Percentiles rank a stretch among this genome's conserved stretches.
Evolutionary conservation across 305 asterid genomes (phyloP).

Genomic region (Fraxinus platypoda): DNA sequence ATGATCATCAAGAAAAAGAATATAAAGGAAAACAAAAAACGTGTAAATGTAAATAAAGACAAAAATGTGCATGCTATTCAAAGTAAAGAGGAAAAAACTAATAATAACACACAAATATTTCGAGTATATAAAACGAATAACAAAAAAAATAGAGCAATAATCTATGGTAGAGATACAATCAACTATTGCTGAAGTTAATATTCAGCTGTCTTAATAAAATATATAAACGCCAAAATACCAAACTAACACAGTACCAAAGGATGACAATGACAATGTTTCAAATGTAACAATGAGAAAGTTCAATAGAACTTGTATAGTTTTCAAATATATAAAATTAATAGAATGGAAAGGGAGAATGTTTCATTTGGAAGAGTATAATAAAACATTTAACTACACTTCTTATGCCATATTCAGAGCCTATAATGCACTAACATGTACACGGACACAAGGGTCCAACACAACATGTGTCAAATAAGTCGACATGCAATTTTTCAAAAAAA

Average conservation of each 20-base stretch:
- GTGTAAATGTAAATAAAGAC: not conserved
- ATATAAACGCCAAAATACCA: conserved; percentile 3
- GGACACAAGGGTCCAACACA: not conserved
- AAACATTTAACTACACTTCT: conserved; percentile 10
- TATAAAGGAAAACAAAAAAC: not conserved
- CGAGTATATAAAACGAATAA: not conserved
- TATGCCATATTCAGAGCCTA: conserved; percentile 11
- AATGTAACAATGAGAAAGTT: not conserved
- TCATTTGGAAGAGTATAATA: conserved; percentile 10
- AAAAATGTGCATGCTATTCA: not conserved
- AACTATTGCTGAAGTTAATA: conserved; percentile 3
- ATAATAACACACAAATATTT: not conserved
- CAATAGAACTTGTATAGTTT: not conserved
- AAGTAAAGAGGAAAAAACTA: not conserved
- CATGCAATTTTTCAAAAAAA: not conserved
- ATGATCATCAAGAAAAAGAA: not conserved
- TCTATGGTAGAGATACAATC: not conserved
- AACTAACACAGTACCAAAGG: not conserved
- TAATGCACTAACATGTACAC: not conserved
- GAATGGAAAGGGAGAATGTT: conserved; percentile 11
- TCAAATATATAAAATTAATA: not conserved
- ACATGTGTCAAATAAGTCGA: not conserved
- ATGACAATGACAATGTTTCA: conserved; percentile 5
- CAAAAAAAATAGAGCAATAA: conserved; percentile 13
- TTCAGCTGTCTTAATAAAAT: not conserved